Percentiles rank a stretch among this genome's conserved stretches.
Evolutionary conservation across 139 green algal genomes (phyloP).

Genomic region (Micractinium conductrix): DNA sequence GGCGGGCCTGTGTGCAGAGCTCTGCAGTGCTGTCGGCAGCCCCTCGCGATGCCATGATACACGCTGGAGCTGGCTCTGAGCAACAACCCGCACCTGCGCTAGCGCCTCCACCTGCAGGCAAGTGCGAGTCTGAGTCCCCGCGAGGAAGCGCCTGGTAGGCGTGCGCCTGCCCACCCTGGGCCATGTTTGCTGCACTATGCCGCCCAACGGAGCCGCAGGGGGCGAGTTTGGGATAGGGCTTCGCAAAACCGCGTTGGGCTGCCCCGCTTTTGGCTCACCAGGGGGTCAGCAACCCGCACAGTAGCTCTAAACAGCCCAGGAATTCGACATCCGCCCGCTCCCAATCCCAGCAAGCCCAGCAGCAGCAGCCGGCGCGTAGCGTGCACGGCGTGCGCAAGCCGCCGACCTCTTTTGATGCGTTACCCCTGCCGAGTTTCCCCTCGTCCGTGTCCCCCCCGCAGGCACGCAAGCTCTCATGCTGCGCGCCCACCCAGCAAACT

Average conservation of each 20-base stretch:
- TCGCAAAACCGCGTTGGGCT: neutral
- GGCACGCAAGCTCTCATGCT: neutral
- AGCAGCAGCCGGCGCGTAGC: neutral
- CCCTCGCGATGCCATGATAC: neutral
- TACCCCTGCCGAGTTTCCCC: too few relatives aligned
- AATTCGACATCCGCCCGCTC: neutral
- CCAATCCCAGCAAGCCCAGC: neutral
- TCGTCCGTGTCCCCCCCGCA: neutral
- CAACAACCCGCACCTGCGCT: neutral
- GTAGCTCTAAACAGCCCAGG: neutral
- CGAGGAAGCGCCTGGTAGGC: neutral
- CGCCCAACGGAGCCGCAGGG: neutral
- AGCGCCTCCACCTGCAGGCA: neutral
- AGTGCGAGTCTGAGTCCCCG: neutral
- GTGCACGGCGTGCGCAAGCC: neutral
- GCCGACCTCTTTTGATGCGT: too few relatives aligned
- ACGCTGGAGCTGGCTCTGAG: neutral
- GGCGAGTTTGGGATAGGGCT: neutral
- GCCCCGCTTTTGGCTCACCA: neutral
- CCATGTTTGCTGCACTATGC: neutral
- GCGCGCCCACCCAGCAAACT: neutral
- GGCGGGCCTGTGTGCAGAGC: too few relatives aligned
- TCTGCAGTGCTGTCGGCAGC: neutral
- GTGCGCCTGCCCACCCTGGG: neutral
- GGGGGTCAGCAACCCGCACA: neutral